Base-by-base conservation (phyloP, 306 rosid species). In the Sesbania bispinosa region DNA sequence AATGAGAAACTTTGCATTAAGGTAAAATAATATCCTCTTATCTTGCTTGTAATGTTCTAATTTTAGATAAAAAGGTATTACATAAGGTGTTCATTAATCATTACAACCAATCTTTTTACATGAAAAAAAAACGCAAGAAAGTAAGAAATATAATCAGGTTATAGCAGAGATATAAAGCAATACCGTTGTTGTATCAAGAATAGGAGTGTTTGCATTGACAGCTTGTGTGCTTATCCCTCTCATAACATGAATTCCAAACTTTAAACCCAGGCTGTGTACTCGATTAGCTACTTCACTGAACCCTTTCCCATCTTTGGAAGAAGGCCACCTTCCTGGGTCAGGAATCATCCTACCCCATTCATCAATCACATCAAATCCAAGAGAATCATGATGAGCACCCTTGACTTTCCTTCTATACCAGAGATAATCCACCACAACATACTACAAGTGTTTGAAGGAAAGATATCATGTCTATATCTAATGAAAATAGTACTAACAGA, bases 151-250 rank as follows among this genome's bases (percentile, higher is more conserved):
- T 62, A 15, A 38, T 18, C 63, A 64, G 33, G 73, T 69, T 15
- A 47, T 57, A 60, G 63, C 13, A 58, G 10, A 46, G 65, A 15
- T 30, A 41, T 9, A 32, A 67, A 71, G 69, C 74, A 71, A 67
- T 87, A 93, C 98, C 95, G 68, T 87, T 13, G 66, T 66, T 26
- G 77, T 43, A 69, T 94, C 98, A 54, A 94, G 82, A 77, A 94
- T 87, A 72, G 96, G 92, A 55, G 98, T 87, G 66, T 84, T 90
- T 10, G 90, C 95, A 76, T 86, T 86, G 46, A 91, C 88, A 3
- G 95, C 97, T 83, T 94, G 97, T 10, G 97, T 89, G 68, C 99
- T 94, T 69, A 94, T 94, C 69, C 97, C 99, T 71, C 96, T 85
- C 99, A 94, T 91, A 55, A 91, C 81, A 89, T 91, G 97, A 95